Percentiles rank a stretch among this genome's conserved stretches.
phyloP scores from a whole-genome alignment of 768 basidiomycete species.

The Vararia minispora region DNA sequence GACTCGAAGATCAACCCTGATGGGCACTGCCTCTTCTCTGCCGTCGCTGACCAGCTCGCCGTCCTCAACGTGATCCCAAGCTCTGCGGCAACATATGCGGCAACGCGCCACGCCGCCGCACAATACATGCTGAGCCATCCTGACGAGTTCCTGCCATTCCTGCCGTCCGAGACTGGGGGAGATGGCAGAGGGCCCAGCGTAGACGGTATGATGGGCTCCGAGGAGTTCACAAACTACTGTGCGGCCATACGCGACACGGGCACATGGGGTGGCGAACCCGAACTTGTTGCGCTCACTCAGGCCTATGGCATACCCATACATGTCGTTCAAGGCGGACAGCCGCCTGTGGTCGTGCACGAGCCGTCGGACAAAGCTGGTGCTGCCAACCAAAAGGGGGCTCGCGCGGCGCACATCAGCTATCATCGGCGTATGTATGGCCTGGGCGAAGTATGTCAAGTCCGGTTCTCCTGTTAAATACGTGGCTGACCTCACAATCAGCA shows the following conservation, averaged over 20 bases:
- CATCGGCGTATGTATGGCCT: slow-evolving; percentile 91
- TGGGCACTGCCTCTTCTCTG: slow-evolving; percentile 93
- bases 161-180: slow-evolving; percentile 64
- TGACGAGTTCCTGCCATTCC: slow-evolving; percentile 89
- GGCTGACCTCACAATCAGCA: slow-evolving; percentile 38
- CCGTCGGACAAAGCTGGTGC: slow-evolving; percentile 30
- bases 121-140: slow-evolving; percentile 72
- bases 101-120: slow-evolving; percentile 60
- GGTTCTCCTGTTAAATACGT: not conserved
- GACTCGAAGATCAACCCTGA: slow-evolving; percentile 73
- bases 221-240: slow-evolving; percentile 68
- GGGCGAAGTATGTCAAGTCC: slow-evolving; percentile 62
- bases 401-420: slow-evolving; percentile 69
- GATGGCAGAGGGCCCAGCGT: slow-evolving; percentile 53
- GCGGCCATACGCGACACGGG: slow-evolving; percentile 65
- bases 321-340: slow-evolving; percentile 76
- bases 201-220: slow-evolving; percentile 59
- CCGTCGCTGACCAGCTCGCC: slow-evolving; percentile 84
- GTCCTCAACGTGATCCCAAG: slow-evolving; percentile 57
- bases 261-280: slow-evolving; percentile 97
- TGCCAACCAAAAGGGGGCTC: slow-evolving; percentile 24
- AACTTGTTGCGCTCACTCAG: slow-evolving; percentile 82
- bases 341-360: slow-evolving; percentile 75
- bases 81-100: slow-evolving; percentile 45
- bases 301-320: slow-evolving; percentile 80